Base-by-base conservation (phyloP, 352 stramenopile genomes). In the Blastocystis sp. region DNA sequence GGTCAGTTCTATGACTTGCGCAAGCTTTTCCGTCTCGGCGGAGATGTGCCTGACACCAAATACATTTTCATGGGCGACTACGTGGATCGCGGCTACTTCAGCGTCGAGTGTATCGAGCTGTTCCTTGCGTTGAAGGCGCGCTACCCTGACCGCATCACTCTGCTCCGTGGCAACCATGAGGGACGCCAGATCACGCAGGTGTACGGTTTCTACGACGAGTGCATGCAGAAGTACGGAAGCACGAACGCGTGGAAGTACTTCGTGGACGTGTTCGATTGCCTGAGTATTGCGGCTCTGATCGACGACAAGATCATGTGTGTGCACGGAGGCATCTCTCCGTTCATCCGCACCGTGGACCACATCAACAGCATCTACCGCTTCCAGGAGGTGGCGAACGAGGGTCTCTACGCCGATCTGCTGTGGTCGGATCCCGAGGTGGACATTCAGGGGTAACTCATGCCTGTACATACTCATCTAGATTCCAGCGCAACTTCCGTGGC, bases 181-280 rank as follows among this genome's bases (percentile, higher is more conserved):
- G 94, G 91, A 86, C 92, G 94, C 51, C 93, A 97, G 91, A 97
- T 97, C 87, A 97, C 94, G 73, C 93, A 97, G 90, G 93, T 97
- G 9, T 98, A 97, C 84, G 94, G 94, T 51, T 98, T 98, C 87
- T 97, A 97, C 87, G 94, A 97, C 87, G 94, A 98, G 89, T 97
- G 93, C 84, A 90, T 97, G 57, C 92, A 93, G 84, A 97, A 98
- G 90, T 98, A 97, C 88, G 94, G 94, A 79, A 97, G 96, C 88
- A 93, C 93, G 54, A 96, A 94, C 87, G 92, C 93, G 16, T 98
- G 94, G 94, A 93, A 96, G 87, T 96, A 97, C 88, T 97, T 93
- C 87, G 94, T 94, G 40, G 92, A 97, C 87, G 94, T 96, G 86
- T 98, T 98, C 88, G 94, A 98, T 90, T 96, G 94, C 86, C 93